Percentiles rank a stretch among this genome's conserved stretches.
Evolutionary conservation across 441 rosid species (phyloP).

Genomic region (Gossypium lobatum): DNA sequence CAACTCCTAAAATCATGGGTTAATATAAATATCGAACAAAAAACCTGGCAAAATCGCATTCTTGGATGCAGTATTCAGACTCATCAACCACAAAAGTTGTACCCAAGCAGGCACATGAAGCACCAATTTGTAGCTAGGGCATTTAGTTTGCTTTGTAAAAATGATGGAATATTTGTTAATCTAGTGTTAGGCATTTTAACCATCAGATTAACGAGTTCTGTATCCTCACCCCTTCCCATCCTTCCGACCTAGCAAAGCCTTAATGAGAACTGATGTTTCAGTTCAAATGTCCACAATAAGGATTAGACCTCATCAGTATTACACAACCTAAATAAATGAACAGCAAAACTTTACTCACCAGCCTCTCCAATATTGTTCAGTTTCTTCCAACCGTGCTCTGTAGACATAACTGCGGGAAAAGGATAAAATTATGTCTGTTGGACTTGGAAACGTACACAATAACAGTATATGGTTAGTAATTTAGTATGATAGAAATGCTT

Average conservation of each 20-base stretch:
- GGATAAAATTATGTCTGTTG: slow-evolving; percentile 14
- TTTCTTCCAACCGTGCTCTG: slow-evolving; percentile 65
- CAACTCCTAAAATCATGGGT: not conserved
- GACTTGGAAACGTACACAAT: slow-evolving; percentile 4
- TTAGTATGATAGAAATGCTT: slow-evolving; percentile 20
- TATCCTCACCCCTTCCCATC: not conserved
- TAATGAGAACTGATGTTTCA: slow-evolving; percentile 3
- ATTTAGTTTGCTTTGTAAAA: not conserved
- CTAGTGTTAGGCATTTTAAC: not conserved
- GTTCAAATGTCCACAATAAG: not conserved
- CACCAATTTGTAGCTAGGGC: not conserved
- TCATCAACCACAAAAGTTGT: not conserved
- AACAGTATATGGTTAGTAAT: not conserved
- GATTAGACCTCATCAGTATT: not conserved
- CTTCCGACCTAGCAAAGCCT: slow-evolving; percentile 3
- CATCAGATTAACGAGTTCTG: not conserved
- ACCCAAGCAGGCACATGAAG: not conserved
- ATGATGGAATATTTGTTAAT: not conserved
- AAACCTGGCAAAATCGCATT: not conserved
- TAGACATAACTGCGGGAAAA: slow-evolving; percentile 55
- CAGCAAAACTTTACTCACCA: slow-evolving; percentile 40
- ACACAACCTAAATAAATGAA: not conserved
- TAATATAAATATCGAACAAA: not conserved
- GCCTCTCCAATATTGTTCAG: slow-evolving; percentile 95
- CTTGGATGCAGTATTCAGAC: not conserved